Evolutionary conservation across 1,139 yeast species (phyloP).

Genomic region (Wickerhamiella infanticola): DNA sequence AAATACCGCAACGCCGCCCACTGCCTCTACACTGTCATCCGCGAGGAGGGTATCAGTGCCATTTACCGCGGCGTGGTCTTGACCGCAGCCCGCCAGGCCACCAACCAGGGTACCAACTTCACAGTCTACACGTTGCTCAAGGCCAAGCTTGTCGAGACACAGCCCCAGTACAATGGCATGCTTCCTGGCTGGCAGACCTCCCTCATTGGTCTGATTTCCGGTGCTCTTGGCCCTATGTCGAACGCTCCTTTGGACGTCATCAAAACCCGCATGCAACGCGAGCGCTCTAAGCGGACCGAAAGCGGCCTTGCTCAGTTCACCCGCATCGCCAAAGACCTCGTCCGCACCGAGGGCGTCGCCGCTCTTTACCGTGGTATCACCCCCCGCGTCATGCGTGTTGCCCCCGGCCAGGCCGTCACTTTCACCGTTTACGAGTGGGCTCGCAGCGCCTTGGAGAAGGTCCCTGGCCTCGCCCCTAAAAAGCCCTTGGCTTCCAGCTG

Average conservation of each 20-base stretch:
- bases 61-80: conserved; percentile 88
- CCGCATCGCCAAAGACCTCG: conserved; percentile 65
- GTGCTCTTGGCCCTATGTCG: conserved; percentile 95
- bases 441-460: conserved; percentile 46
- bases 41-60: conserved; percentile 82
- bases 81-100: conserved; percentile 96
- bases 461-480: conserved; percentile 25
- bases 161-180: conserved; percentile 42
- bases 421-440: conserved; percentile 91
- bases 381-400: conserved; percentile 98
- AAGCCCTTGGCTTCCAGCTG: conserved; percentile 10
- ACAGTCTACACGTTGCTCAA: conserved; percentile 84
- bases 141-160: conserved; percentile 43
- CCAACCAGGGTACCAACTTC: conserved; percentile 96
- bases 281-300: conserved; percentile 52
- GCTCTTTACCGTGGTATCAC: conserved; percentile 95
- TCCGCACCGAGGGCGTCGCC: conserved; percentile 75
- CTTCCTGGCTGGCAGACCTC: conserved; percentile 95
- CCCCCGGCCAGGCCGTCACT: conserved; percentile 98
- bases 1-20: conserved; percentile 90
- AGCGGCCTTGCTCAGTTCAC: conserved; percentile 61
- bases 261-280: conserved; percentile 92
- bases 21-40: conserved; percentile 67
- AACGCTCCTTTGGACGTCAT: conserved; percentile 97
- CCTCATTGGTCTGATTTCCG: conserved; percentile 75